A percentile compares a stretch with the other conserved stretches of the same genome.
phyloP scores from a whole-genome alignment of 176 grass and related monocot species.

The Aegilops tauschii region DNA sequence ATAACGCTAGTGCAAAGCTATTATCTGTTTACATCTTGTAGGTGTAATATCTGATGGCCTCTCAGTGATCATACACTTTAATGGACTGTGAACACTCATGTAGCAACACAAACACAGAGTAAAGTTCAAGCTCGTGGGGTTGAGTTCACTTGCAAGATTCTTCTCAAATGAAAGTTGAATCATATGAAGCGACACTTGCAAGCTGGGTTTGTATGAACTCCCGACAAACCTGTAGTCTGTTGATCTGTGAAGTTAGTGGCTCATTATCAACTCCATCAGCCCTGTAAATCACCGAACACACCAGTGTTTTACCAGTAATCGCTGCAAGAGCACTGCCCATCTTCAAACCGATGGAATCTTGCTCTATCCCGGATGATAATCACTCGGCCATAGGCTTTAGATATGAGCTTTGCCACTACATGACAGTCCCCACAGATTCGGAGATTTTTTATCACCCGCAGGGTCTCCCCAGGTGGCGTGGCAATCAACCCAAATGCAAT shows the following conservation, averaged over 20 bases:
- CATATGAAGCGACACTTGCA: not conserved
- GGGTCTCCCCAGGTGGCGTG: constrained; percentile 46
- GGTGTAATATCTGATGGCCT: not conserved
- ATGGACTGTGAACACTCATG: not conserved
- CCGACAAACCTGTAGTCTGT: not conserved
- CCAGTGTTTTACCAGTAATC: constrained; percentile 77
- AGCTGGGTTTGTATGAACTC: not conserved
- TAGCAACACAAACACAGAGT: not conserved
- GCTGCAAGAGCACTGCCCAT: constrained; percentile 67
- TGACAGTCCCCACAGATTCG: constrained; percentile 87
- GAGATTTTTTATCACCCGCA: constrained; percentile 86
- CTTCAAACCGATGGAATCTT: constrained; percentile 80
- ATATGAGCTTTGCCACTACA: constrained; percentile 74
- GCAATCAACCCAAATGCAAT: constrained; percentile 80
- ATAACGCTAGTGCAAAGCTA: not conserved
- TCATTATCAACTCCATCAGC: not conserved
- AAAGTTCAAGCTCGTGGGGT: not conserved
- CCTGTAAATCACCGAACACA: not conserved
- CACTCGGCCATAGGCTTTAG: constrained; percentile 68
- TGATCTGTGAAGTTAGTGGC: not conserved
- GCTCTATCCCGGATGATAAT: constrained; percentile 69
- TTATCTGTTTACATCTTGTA: not conserved
- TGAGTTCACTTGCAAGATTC: constrained; percentile 3
- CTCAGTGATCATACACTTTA: not conserved
- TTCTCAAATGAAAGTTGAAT: not conserved